Evolutionary conservation across 345 rosid species (phyloP), one percentile per base, ranked within the genome.

Genomic region (Kernera saxatilis): DNA sequence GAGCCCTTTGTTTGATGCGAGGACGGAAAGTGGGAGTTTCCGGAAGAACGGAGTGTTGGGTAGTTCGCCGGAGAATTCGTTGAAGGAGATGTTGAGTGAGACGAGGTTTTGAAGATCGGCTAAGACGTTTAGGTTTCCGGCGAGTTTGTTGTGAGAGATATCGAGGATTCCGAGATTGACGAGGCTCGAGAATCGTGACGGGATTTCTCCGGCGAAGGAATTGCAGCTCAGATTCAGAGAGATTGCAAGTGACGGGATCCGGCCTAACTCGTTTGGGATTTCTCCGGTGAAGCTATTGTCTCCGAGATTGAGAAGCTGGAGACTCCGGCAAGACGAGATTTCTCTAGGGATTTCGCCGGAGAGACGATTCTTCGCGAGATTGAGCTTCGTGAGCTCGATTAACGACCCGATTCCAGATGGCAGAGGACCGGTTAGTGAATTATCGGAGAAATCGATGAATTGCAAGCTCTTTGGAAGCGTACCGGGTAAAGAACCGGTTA

Each of bases 221-320:
- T 89, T 93, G 67, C 81, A 83, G 85, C 98, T 93, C 27, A 93
- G 96, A 37, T 93, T 93, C 49, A 93, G 85, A 81, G 97, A 80
- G 45, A 93, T 91, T 57, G 88, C 96, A 11, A 93, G 89, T 1
- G 90, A 77, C 14, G 94, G 81, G 75, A 91, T 78, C 46, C 81
- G 84, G 49, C 96, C 97, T 15, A 93, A 23, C 27, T 87, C 96
- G 77, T 80, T 81, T 0, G 98, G 98, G n/a, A 91, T 86, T 25
- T 83, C 85, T 17, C 97, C 97, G 5, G 81, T 86, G 81, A 93
- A 82, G 15, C 55, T 69, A 57, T 93, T 93, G 37, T 82, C 85
- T 3, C 90, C 96, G 22, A 93, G 82, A 51, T 93, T 81, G 13
- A 93, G 82, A 82, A 87, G 63, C 61, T 89, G 96, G 11, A 93